These are phyloP conservation scores for Cordyceps tenuipes DNA, from an alignment of 2,329 filamentous ascomycete species.

Conservation along the genomic window DNA sequence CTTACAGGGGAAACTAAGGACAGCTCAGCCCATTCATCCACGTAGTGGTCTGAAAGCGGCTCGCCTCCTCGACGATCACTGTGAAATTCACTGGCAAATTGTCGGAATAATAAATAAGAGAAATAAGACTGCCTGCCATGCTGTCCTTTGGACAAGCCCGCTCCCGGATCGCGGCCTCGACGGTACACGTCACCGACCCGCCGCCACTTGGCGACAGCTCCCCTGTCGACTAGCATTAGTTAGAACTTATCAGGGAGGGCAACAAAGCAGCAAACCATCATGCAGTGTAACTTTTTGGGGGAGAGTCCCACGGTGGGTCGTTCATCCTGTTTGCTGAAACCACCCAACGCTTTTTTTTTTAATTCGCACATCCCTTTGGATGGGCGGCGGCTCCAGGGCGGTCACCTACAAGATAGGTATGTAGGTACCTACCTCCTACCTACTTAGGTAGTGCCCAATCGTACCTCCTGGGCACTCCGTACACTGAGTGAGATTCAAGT, in stretches of 20 bases:
- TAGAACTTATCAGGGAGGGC: not conserved
- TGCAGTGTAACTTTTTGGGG: not conserved
- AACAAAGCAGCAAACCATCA: not conserved
- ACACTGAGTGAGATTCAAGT: no score
- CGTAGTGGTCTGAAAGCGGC: not conserved
- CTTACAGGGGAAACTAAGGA: not conserved
- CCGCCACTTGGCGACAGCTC: not conserved
- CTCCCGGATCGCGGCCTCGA: slow-evolving; percentile 1
- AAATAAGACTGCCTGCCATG: no score
- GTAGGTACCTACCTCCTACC: no score
- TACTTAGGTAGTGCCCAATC: no score
- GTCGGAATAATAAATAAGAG: no score
- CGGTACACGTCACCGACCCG: not conserved
- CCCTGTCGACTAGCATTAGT: not conserved
- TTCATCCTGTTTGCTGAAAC: not conserved
- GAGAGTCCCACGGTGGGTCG: not conserved
- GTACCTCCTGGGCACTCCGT: no score
- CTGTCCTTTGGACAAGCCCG: not conserved
- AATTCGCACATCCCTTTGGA: no score
- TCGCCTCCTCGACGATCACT: not conserved
- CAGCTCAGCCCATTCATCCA: not conserved
- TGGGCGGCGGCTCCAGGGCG: no score
- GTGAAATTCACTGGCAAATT: no score
- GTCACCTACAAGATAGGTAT: no score
- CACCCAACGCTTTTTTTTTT: not conserved